Conservation (phyloP, 2,329 filamentous ascomycete genomes). For the Mariannaea sp. region DNA sequence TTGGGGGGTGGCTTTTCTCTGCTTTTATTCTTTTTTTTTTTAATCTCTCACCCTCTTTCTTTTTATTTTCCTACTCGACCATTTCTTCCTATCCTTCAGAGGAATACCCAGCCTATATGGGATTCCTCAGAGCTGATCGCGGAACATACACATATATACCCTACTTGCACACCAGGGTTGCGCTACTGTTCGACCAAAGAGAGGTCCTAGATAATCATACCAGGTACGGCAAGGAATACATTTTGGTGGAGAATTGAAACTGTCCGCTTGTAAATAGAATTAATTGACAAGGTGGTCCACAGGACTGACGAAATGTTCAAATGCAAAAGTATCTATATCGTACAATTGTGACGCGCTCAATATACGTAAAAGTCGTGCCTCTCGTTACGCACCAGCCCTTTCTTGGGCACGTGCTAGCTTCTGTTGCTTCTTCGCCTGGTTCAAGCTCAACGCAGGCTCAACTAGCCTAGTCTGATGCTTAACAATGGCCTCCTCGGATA, state of each 20-base stretch:
- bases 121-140: slow-evolving; percentile 10
- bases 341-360: too few relatives aligned
- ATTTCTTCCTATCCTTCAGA: slow-evolving; percentile 4
- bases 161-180: slow-evolving; percentile 17
- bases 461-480: slow-evolving; percentile 52
- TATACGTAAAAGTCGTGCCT: slow-evolving; percentile 17
- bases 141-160: slow-evolving; percentile 13
- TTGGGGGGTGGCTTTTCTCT: too few relatives aligned
- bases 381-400: slow-evolving; percentile 34
- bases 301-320: slow-evolving; percentile 27
- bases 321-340: too few relatives aligned
- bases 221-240: slow-evolving; percentile 12
- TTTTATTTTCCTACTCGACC: too few relatives aligned
- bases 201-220: slow-evolving; percentile 9
- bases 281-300: slow-evolving; percentile 4
- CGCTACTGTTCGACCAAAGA: slow-evolving; percentile 10
- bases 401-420: slow-evolving; percentile 62
- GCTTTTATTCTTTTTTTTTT: too few relatives aligned
- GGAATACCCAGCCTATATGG: background rate
- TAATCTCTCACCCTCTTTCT: too few relatives aligned
- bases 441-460: slow-evolving; percentile 63
- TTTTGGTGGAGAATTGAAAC: slow-evolving; percentile 11
- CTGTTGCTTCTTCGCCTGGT: slow-evolving; percentile 69
- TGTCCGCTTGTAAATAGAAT: slow-evolving; percentile 9
- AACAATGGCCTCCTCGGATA: slow-evolving; percentile 64